These are phyloP conservation scores for Paramecium primaurelia DNA, from an alignment of 73 alveolate genomes.

Conservation along the genomic window DNA sequence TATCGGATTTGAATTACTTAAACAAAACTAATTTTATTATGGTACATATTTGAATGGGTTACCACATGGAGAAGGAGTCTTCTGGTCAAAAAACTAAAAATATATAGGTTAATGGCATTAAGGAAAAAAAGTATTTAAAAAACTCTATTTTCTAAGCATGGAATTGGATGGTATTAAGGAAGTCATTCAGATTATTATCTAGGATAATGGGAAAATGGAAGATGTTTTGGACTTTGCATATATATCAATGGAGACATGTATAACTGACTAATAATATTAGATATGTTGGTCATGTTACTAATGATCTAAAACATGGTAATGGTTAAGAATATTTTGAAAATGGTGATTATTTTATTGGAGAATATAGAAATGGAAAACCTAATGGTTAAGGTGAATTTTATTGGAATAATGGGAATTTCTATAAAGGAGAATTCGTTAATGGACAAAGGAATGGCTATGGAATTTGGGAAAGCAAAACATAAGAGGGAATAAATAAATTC, in stretches of 20 bases:
- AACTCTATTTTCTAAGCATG: slow-evolving; percentile 50
- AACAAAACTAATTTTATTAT: slow-evolving; percentile 66
- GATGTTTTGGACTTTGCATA: slow-evolving; percentile 64
- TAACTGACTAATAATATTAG: not conserved
- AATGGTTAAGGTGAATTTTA: slow-evolving; percentile 78
- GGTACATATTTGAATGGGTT: slow-evolving; percentile 72
- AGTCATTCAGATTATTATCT: slow-evolving; percentile 58
- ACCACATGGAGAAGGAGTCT: slow-evolving; percentile 69
- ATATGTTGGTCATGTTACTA: slow-evolving; percentile 77
- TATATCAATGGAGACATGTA: slow-evolving; percentile 68
- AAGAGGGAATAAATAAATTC: slow-evolving; percentile 13
- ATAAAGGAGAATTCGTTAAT: slow-evolving; percentile 48
- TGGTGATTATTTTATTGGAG: slow-evolving; percentile 79
- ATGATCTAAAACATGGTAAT: slow-evolving; percentile 61
- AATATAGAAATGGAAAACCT: slow-evolving; percentile 77
- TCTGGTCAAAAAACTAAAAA: slow-evolving; percentile 49
- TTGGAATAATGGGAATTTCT: slow-evolving; percentile 39
- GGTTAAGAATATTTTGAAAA: slow-evolving; percentile 68
- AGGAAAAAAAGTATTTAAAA: slow-evolving; percentile 44
- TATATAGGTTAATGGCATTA: slow-evolving; percentile 77
- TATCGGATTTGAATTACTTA: slow-evolving; percentile 66
- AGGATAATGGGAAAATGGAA: slow-evolving; percentile 71
- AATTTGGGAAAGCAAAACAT: slow-evolving; percentile 32
- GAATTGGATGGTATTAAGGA: slow-evolving; percentile 68
- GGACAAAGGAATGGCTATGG: slow-evolving; percentile 50